Conservation (phyloP, 2,329 filamentous ascomycete species). For the Ascochyta viciae-villosae region DNA sequence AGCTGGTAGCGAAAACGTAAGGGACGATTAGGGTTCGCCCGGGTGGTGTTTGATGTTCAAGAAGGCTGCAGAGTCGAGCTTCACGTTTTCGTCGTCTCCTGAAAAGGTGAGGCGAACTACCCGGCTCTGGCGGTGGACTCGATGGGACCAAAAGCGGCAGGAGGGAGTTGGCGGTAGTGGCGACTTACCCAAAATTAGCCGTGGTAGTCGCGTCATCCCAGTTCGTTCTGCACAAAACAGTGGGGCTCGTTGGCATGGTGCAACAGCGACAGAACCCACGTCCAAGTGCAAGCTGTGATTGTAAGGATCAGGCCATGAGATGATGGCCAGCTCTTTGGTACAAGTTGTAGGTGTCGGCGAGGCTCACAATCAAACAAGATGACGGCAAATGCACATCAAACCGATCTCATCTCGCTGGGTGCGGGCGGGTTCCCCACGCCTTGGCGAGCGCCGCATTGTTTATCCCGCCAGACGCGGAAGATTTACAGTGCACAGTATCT, state of each 20-base stretch:
- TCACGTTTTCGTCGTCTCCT: not conserved
- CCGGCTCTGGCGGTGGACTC: conserved; percentile 12
- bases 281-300: conserved; percentile 13
- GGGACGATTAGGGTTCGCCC: not conserved
- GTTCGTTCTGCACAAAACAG: conserved; percentile 18
- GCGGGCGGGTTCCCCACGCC: conserved; percentile 31
- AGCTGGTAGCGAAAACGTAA: not conserved
- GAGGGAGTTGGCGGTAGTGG: conserved; percentile 21
- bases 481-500: not conserved
- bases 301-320: conserved; percentile 13
- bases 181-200: conserved; percentile 30
- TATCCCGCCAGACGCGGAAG: conserved; percentile 19
- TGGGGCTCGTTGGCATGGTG: conserved; percentile 28
- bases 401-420: conserved; percentile 30
- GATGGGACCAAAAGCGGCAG: conserved; percentile 22
- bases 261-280: conserved; percentile 23
- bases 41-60: not conserved
- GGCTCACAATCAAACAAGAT: conserved; percentile 25
- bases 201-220: conserved; percentile 28
- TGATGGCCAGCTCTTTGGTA: not conserved
- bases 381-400: conserved; percentile 32
- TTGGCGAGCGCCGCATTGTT: conserved; percentile 24
- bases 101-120: conserved; percentile 9
- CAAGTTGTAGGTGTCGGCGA: conserved; percentile 1
- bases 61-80: not conserved